Conservation (phyloP, 2,329 filamentous ascomycete genomes). For the Penicillium sp. region DNA sequence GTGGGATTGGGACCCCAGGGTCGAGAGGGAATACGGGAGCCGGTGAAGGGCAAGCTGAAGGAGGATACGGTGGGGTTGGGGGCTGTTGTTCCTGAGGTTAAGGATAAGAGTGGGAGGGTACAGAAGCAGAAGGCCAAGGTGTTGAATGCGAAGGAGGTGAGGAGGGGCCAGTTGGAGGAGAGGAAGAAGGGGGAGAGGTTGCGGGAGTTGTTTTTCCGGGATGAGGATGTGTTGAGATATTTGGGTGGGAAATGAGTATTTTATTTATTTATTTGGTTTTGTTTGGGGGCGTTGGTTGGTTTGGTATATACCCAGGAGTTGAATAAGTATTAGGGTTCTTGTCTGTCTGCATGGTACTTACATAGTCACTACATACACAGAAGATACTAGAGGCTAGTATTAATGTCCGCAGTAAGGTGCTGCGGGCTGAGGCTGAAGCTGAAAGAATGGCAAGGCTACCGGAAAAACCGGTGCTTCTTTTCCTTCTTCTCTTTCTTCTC, state of each 20-base stretch:
- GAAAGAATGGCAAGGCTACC: too few relatives aligned
- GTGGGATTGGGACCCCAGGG: slow-evolving; percentile 63
- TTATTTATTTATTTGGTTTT: too few relatives aligned
- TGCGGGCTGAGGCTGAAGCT: too few relatives aligned
- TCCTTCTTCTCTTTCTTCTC: slow-evolving; percentile 51
- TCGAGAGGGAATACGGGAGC: slow-evolving; percentile 61
- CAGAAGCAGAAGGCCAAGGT: slow-evolving; percentile 48
- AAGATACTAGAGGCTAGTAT: too few relatives aligned
- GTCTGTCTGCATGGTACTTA: too few relatives aligned
- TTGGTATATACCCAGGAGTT: too few relatives aligned
- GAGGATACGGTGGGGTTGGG: slow-evolving; percentile 68
- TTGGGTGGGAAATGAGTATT: neutral
- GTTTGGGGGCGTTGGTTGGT: too few relatives aligned
- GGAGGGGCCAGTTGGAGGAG: too few relatives aligned
- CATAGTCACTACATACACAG: too few relatives aligned
- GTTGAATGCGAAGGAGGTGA: too few relatives aligned
- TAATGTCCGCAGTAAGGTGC: slow-evolving; percentile 28
- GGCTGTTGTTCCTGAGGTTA: slow-evolving; percentile 37
- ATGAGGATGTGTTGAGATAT: slow-evolving; percentile 66
- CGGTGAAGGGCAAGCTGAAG: slow-evolving; percentile 72
- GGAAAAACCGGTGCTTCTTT: slow-evolving; percentile 51
- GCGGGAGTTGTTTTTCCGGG: slow-evolving; percentile 62
- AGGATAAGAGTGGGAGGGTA: slow-evolving; percentile 30
- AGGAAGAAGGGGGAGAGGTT: slow-evolving; percentile 56
- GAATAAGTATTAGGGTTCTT: too few relatives aligned